A percentile compares a stretch with the other conserved stretches of the same genome.
These are phyloP conservation scores for Stagonosporopsis vannaccii DNA, from an alignment of 2,329 filamentous ascomycete species.

Conservation along the genomic window DNA sequence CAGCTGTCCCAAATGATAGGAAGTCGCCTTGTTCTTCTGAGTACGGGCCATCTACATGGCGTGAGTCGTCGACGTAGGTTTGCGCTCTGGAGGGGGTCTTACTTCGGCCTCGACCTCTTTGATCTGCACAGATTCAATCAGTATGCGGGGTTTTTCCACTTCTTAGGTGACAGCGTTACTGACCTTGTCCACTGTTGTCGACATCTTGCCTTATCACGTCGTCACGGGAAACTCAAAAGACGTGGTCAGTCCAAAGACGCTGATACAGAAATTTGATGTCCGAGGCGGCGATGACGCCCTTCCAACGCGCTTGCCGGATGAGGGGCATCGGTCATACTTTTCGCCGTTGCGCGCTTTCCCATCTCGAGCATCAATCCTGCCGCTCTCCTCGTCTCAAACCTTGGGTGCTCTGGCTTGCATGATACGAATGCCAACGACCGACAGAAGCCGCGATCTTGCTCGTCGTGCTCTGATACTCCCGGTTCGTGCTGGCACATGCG, in stretches of 20 bases:
- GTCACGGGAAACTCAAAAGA: background rate
- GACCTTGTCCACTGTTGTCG: conserved; percentile 97
- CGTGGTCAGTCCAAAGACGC: conserved; percentile 14
- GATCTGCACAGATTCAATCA: conserved; percentile 66
- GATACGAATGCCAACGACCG: conserved; percentile 22
- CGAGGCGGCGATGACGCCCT: conserved; percentile 34
- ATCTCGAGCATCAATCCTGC: background rate
- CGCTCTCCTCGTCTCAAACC: background rate
- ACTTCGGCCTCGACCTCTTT: conserved; percentile 96
- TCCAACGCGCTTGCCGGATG: conserved; percentile 20
- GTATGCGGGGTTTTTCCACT: background rate
- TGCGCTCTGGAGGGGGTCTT: conserved; percentile 49
- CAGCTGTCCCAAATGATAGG: conserved; percentile 88
- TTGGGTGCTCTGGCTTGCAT: conserved; percentile 14
- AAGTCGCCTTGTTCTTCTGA: conserved; percentile 96
- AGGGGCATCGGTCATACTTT: conserved; percentile 26
- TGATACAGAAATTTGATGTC: conserved; percentile 44
- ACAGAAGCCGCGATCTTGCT: conserved; percentile 31
- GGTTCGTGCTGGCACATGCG: conserved; percentile 8
- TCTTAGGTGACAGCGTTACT: conserved; percentile 32
- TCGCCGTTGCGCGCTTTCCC: conserved; percentile 14
- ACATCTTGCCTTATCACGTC: conserved; percentile 63
- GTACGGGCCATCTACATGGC: conserved; percentile 82
- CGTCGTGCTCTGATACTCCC: conserved; percentile 14
- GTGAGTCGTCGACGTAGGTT: conserved; percentile 31